A percentile compares a stretch with the other conserved stretches of the same genome.
phyloP scores from a whole-genome alignment of 768 basidiomycete species.

The Boletus rubescentipes region DNA sequence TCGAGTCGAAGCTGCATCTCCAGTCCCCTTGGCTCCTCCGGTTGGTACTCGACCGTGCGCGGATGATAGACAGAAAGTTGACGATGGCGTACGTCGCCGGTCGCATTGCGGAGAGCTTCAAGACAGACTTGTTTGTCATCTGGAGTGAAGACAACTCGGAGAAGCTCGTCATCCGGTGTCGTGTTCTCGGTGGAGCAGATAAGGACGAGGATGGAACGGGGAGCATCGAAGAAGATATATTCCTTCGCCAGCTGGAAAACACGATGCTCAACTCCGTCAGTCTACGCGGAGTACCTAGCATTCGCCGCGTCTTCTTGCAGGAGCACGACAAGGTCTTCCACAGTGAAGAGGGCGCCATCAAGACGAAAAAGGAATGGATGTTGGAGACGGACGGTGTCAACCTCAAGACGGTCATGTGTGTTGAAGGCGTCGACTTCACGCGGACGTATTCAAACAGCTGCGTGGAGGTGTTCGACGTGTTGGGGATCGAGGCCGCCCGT shows the following conservation, averaged over 20 bases:
- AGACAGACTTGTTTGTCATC: constrained; percentile 94
- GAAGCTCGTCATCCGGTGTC: constrained; percentile 95
- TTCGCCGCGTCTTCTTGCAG: constrained; percentile 91
- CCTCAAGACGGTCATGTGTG: constrained; percentile 90
- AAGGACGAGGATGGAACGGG: constrained; percentile 83
- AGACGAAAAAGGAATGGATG: constrained; percentile 81
- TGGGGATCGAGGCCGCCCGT: constrained; percentile 96
- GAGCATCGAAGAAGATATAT: constrained; percentile 87
- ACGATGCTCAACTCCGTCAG: constrained; percentile 96
- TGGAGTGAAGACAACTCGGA: constrained; percentile 99
- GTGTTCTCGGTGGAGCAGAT: constrained; percentile 80
- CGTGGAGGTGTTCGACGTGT: constrained; percentile 88
- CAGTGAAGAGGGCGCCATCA: constrained; percentile 62
- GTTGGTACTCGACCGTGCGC: constrained; percentile 92
- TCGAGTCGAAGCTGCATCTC: constrained; percentile 84
- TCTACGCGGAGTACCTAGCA: constrained; percentile 87
- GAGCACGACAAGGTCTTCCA: constrained; percentile 79
- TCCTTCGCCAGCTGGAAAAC: constrained; percentile 93
- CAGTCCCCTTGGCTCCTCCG: constrained; percentile 98
- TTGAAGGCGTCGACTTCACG: constrained; percentile 91
- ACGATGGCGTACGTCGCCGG: constrained; percentile 94
- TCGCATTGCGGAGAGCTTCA: constrained; percentile 92
- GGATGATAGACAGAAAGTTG: constrained; percentile 97
- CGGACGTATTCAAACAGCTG: constrained; percentile 98
- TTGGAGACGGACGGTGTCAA: constrained; percentile 97